Evolutionary conservation across 345 rosid species (phyloP).

Genomic region (Heritiera fomes): DNA sequence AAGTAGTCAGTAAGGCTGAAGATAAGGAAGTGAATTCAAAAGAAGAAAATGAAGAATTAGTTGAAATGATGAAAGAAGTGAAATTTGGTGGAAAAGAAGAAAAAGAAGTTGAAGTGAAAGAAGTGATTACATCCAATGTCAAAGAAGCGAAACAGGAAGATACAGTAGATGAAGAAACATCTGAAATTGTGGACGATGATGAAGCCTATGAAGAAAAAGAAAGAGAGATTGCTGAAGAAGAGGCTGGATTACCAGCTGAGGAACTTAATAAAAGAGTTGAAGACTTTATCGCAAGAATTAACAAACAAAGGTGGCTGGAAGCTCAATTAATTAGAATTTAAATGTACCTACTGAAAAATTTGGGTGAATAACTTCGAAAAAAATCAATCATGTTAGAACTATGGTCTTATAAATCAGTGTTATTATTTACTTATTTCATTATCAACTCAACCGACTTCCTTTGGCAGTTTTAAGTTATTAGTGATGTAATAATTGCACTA

Average conservation of each 20-base stretch:
- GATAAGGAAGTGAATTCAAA: neutral
- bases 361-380: neutral
- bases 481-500: too few species aligned
- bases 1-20: neutral
- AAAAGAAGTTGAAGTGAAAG: conserved; percentile 20
- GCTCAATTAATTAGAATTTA: conserved; percentile 21
- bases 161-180: neutral
- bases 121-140: conserved; percentile 25
- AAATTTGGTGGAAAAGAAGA: neutral
- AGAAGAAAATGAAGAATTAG: neutral
- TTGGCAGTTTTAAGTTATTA: too few species aligned
- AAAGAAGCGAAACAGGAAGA: conserved; percentile 41
- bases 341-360: neutral
- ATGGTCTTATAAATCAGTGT: too few species aligned
- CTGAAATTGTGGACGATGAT: neutral
- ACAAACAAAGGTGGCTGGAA: conserved; percentile 60
- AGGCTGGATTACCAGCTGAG: conserved; percentile 36
- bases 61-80: conserved; percentile 5
- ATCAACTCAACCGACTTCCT: too few species aligned
- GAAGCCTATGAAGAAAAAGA: neutral
- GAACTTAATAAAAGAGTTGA: conserved; percentile 57
- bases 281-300: conserved; percentile 70
- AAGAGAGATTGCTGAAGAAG: conserved; percentile 29
- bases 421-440: too few species aligned
- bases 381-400: neutral